Evolutionary conservation across 257 asterid species (phyloP).

Genomic region (Catharanthus roseus): DNA sequence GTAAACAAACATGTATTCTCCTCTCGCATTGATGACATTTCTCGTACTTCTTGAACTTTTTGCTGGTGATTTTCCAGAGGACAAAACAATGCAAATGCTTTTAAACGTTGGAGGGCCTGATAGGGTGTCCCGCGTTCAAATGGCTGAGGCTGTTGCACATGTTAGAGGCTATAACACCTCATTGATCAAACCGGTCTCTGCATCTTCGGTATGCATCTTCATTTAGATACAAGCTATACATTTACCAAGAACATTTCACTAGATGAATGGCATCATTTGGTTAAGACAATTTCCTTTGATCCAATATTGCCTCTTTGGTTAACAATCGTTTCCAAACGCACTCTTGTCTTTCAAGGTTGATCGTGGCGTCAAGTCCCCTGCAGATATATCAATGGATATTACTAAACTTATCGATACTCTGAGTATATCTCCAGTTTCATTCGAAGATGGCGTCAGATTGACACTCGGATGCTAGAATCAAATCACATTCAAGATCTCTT

Average conservation of each 20-base stretch:
- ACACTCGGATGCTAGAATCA: slow-evolving; percentile 54
- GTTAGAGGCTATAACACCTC: slow-evolving; percentile 59
- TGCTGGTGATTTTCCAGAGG: slow-evolving; percentile 35
- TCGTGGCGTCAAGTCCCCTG: slow-evolving; percentile 88
- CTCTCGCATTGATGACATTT: background rate
- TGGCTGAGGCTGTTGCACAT: slow-evolving; percentile 90
- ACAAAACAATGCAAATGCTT: slow-evolving; percentile 52
- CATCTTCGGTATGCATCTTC: slow-evolving; percentile 56
- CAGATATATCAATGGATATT: slow-evolving; percentile 88
- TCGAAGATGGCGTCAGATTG: slow-evolving; percentile 56
- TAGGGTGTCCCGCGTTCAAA: slow-evolving; percentile 83
- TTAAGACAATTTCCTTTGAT: background rate
- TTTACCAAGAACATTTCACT: background rate
- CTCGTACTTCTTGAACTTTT: background rate
- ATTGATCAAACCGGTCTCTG: slow-evolving; percentile 67
- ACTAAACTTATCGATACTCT: slow-evolving; percentile 55
- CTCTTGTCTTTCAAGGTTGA: slow-evolving; percentile 46
- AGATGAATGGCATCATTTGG: background rate
- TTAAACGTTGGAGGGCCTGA: slow-evolving; percentile 86
- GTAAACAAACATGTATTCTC: background rate
- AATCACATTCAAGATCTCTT: slow-evolving; percentile 12
- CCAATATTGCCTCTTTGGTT: background rate
- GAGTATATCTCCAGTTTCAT: slow-evolving; percentile 53
- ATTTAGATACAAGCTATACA: background rate
- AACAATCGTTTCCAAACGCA: slow-evolving; percentile 3